Percentiles rank a stretch among this genome's conserved stretches.
These are phyloP conservation scores for Ceratobasidium sp. DNA, from an alignment of 1,284 basidiomycete genomes.

Conservation along the genomic window DNA sequence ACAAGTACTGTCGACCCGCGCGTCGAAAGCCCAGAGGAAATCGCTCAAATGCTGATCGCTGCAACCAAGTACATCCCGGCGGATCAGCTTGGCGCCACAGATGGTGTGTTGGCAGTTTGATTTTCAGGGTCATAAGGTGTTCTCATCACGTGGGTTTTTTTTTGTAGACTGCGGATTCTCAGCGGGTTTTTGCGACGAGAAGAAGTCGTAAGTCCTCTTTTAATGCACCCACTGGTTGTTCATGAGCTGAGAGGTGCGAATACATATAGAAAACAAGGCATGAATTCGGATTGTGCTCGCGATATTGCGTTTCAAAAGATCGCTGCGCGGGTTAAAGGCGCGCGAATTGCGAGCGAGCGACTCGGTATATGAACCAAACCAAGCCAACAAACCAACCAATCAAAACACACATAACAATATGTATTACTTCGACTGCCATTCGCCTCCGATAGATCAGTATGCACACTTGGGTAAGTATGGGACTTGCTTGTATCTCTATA, in stretches of 20 bases:
- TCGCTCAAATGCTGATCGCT: constrained; percentile 48
- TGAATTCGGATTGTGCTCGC: constrained; percentile 49
- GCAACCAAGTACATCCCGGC: constrained; percentile 51
- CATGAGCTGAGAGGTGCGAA: background rate
- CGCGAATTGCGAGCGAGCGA: constrained; percentile 50
- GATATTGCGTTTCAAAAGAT: constrained; percentile 52
- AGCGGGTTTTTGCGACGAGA: constrained; percentile 50
- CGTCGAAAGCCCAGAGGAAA: constrained; percentile 50
- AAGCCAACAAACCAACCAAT: no score
- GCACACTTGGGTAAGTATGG: background rate
- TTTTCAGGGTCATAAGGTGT: background rate
- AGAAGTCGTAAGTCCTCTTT: constrained; percentile 44
- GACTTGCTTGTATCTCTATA: constrained; percentile 5
- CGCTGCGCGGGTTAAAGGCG: constrained; percentile 50
- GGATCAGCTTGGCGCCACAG: constrained; percentile 52
- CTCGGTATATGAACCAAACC: constrained; percentile 19
- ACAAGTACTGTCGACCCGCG: constrained; percentile 50
- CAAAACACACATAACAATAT: background rate
- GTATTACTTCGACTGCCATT: background rate
- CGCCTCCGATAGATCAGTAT: background rate
- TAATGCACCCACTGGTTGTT: no score
- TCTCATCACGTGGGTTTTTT: background rate
- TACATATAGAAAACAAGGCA: constrained; percentile 45
- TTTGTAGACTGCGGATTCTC: constrained; percentile 51
- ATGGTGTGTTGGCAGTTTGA: constrained; percentile 35